Evolutionary conservation across 169 alveolate species (phyloP).

Genomic region (Cryptosporidium felis): DNA sequence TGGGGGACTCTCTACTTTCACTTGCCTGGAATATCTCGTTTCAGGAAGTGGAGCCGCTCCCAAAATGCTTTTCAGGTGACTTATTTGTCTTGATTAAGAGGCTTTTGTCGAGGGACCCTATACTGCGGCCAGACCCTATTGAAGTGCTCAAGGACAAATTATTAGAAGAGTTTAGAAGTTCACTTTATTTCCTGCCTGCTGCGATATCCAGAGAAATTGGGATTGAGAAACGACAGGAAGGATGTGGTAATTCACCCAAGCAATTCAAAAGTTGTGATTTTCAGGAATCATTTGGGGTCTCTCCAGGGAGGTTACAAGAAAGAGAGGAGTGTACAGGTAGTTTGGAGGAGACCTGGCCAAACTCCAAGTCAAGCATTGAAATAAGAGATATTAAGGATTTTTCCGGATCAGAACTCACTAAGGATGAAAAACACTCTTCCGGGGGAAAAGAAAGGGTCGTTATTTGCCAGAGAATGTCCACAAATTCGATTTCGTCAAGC

Average conservation of each 20-base stretch:
- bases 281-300: not conserved
- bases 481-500: not conserved
- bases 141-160: not conserved
- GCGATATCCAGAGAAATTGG: not conserved
- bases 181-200: not conserved
- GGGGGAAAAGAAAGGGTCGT: too few species aligned
- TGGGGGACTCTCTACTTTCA: constrained; percentile 78
- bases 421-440: too few species aligned
- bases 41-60: constrained; percentile 60
- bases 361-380: not conserved
- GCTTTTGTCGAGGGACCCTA: constrained; percentile 46
- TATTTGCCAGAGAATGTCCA: not conserved
- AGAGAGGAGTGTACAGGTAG: not conserved
- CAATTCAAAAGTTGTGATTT: not conserved
- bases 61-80: constrained; percentile 27
- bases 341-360: not conserved
- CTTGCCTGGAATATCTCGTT: constrained; percentile 69
- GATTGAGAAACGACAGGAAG: not conserved
- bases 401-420: too few species aligned
- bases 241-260: not conserved
- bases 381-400: not conserved
- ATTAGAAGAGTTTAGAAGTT: not conserved
- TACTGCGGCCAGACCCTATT: constrained; percentile 31
- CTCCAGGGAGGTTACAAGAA: not conserved
- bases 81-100: constrained; percentile 34